Conservation (phyloP, 2,329 filamentous ascomycete genomes). For the Microdochium paspali region DNA sequence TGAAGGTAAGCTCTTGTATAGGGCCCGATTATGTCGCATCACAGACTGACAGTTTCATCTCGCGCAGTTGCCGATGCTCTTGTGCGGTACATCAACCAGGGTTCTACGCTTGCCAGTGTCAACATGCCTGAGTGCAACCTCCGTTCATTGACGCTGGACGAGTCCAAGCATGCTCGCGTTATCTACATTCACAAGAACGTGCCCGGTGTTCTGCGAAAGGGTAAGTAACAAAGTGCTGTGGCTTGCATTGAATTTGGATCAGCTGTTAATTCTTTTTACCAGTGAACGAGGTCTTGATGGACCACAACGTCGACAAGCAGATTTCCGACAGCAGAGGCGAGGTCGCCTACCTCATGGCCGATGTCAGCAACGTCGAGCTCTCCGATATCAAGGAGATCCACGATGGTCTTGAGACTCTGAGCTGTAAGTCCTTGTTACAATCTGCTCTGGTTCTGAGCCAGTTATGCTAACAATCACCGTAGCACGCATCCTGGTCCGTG, state of each 20-base stretch:
- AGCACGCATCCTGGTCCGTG: conserved; percentile 27
- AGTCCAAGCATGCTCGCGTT: conserved; percentile 81
- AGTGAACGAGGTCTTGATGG: conserved; percentile 90
- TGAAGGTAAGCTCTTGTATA: conserved; percentile 44
- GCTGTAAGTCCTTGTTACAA: conserved; percentile 46
- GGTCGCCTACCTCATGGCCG: conserved; percentile 94
- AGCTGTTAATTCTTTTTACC: conserved; percentile 1
- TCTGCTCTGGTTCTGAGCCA: neutral
- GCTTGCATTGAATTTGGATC: conserved; percentile 1
- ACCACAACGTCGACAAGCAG: conserved; percentile 98
- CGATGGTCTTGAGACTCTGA: conserved; percentile 70
- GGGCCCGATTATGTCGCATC: neutral
- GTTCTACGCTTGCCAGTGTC: conserved; percentile 81
- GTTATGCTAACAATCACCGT: conserved; percentile 7
- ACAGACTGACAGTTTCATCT: neutral
- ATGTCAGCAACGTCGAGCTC: conserved; percentile 79
- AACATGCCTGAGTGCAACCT: conserved; percentile 95
- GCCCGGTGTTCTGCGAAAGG: conserved; percentile 83
- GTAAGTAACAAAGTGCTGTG: conserved; percentile 37
- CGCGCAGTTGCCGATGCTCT: conserved; percentile 67
- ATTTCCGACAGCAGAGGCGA: conserved; percentile 94
- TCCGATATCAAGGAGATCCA: conserved; percentile 79
- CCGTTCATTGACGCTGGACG: conserved; percentile 81
- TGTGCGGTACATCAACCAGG: conserved; percentile 92
- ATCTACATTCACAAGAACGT: conserved; percentile 97